These are phyloP conservation scores for Trichoderma guizhouense DNA, from an alignment of 2,329 filamentous ascomycete genomes.

Conservation along the genomic window DNA sequence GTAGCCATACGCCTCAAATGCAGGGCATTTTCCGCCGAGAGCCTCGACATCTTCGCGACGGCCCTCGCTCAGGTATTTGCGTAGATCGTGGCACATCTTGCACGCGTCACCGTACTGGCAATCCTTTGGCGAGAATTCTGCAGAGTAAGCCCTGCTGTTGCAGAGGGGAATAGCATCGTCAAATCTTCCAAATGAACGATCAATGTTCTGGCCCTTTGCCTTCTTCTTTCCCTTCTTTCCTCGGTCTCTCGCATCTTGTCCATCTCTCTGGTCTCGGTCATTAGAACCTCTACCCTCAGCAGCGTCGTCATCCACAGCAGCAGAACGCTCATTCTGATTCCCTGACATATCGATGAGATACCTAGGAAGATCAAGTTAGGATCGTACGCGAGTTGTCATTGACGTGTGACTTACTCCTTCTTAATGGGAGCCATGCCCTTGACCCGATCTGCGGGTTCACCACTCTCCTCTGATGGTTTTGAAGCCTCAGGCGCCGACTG, in stretches of 20 bases:
- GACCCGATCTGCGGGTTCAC: constrained; percentile 30
- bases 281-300: constrained; percentile 43
- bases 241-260: constrained; percentile 46
- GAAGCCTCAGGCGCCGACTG: constrained; percentile 9
- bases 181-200: constrained; percentile 75
- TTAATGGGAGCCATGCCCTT: constrained; percentile 70
- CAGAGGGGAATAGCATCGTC: constrained; percentile 76
- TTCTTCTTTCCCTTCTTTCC: constrained; percentile 47
- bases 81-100: constrained; percentile 77
- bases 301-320: constrained; percentile 45
- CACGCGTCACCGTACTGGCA: constrained; percentile 81
- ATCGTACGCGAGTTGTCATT: constrained; percentile 6
- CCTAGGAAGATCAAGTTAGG: constrained; percentile 26
- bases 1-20: constrained; percentile 71
- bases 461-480: constrained; percentile 15
- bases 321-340: constrained; percentile 25
- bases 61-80: constrained; percentile 78
- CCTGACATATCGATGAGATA: constrained; percentile 40
- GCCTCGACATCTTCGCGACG: constrained; percentile 76
- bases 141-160: constrained; percentile 63
- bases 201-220: constrained; percentile 70
- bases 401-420: constrained; percentile 55
- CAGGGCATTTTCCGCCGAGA: constrained; percentile 74
- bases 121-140: constrained; percentile 76
- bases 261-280: constrained; percentile 48